Percentiles rank a stretch among this genome's conserved stretches.
These are phyloP conservation scores for Solanum infundibuliforme DNA, from an alignment of 257 asterid genomes.

Conservation along the genomic window DNA sequence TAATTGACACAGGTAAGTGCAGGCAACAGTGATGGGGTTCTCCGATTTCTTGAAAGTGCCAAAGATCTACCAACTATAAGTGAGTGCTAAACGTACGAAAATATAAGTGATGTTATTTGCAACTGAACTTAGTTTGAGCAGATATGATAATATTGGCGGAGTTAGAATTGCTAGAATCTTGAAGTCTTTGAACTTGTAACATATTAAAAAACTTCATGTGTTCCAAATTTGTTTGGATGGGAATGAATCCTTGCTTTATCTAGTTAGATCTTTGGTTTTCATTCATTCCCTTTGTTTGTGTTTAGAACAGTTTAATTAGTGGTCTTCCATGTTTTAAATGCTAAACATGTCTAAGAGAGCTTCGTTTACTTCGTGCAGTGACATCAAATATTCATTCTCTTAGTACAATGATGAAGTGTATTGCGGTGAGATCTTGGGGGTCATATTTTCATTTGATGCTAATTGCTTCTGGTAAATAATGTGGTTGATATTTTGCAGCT, in stretches of 20 bases:
- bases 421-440: conserved; percentile 28
- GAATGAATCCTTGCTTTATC: not conserved
- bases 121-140: not conserved
- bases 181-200: not conserved
- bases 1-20: conserved; percentile 17
- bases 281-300: not conserved
- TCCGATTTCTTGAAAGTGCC: conserved; percentile 29
- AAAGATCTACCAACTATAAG: conserved; percentile 34
- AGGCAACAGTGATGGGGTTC: conserved; percentile 14
- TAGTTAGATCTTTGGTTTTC: not conserved
- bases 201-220: not conserved
- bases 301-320: not conserved
- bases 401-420: conserved; percentile 44
- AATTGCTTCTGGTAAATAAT: not conserved
- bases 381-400: conserved; percentile 27
- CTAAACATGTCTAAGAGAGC: not conserved
- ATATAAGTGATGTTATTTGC: not conserved
- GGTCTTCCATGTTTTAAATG: not conserved
- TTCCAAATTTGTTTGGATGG: not conserved
- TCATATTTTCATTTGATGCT: not conserved
- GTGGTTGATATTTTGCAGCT: conserved; percentile 17
- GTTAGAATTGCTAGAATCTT: not conserved
- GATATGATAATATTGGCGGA: not conserved
- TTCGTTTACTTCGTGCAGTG: conserved; percentile 14
- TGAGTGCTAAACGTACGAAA: conserved; percentile 6